Evolutionary conservation across 225 moss, liverwort and hornwort genomes (phyloP), one percentile per base, ranked within the genome.

Genomic region (Sphagnum tenellum): DNA sequence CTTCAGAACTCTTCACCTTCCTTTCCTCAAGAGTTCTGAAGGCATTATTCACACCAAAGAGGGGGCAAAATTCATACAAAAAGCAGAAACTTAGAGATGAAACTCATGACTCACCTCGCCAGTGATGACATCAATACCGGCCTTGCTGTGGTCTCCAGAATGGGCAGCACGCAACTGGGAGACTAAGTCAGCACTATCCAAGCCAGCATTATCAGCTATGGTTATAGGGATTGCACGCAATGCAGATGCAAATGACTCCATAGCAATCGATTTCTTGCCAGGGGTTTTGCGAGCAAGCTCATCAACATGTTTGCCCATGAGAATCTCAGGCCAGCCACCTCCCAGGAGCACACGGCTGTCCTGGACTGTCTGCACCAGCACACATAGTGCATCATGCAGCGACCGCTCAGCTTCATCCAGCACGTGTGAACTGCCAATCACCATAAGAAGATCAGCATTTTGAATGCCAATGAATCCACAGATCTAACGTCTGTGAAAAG

Each of bases 291-390:
- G 80, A 5, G 87, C 90, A 47, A 98, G 87, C 52, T 98, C 96
- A 64, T 98, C 96, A 1, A 98, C 93, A 44, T 87, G 87, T 63
- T 83, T 82, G 9, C 92, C 86, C 93, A 98, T 98, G 64, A 90
- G 69, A 67, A 90, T 90, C 82, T 98, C 93, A 0, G 96, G 96
- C 96, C 96, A 98, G 7, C 96, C 96, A 61, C 93, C 93, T 67
- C 96, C 96, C 96, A 89, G 92, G 54, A 98, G 86, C 5, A 98
- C 96, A 70, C 92, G 88, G 73, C 90, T 90, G 54, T 98, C 96
- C 67, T 87, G 78, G 5, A 92, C 92, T 44, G 96, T 98, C 47
- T 90, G 84, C 49, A 90, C 90, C 10, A 98, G 79, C 9, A 92
- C 96, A 72, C 92, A 98, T 0, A 98, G 84, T 5, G 96, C 96